These are phyloP conservation scores for Penicillium manginii DNA, from an alignment of 495 filamentous ascomycete genomes.

Conservation along the genomic window DNA sequence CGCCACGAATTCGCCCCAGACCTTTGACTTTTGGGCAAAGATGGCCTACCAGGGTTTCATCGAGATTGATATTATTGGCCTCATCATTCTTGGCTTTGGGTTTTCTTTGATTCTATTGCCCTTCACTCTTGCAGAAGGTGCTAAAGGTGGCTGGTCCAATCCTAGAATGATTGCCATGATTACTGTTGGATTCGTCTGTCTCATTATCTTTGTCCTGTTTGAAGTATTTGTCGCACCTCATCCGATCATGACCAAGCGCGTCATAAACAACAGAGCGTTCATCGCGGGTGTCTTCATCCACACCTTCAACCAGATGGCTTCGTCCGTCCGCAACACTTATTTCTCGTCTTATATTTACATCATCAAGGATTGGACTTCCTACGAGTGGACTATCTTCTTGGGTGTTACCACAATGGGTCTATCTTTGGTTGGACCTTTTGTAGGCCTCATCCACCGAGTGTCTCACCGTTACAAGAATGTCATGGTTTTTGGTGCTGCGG, in stretches of 20 bases:
- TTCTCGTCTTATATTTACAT: slow-evolving; percentile 9
- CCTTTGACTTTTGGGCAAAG: background rate
- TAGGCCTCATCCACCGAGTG: background rate
- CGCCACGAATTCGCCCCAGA: background rate
- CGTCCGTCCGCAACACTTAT: background rate
- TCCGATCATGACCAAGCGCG: slow-evolving; percentile 1
- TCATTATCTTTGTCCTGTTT: background rate
- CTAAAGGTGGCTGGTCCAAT: slow-evolving; percentile 1
- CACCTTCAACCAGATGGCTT: slow-evolving; percentile 4
- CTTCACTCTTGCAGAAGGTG: background rate
- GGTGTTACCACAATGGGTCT: background rate
- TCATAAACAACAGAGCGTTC: background rate
- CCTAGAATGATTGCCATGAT: slow-evolving; percentile 6
- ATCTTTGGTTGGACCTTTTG: background rate
- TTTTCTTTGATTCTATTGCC: slow-evolving; percentile 2
- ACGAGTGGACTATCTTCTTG: slow-evolving; percentile 4
- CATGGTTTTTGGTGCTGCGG: background rate
- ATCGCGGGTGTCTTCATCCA: background rate
- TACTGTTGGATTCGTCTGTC: background rate
- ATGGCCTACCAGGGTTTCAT: background rate
- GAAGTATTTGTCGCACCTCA: background rate
- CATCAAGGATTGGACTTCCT: slow-evolving; percentile 5
- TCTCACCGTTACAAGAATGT: slow-evolving; percentile 3
- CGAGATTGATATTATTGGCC: background rate
- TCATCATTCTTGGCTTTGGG: background rate